phyloP scores from a whole-genome alignment of 2,329 filamentous ascomycete species.

The Apiospora marii region DNA sequence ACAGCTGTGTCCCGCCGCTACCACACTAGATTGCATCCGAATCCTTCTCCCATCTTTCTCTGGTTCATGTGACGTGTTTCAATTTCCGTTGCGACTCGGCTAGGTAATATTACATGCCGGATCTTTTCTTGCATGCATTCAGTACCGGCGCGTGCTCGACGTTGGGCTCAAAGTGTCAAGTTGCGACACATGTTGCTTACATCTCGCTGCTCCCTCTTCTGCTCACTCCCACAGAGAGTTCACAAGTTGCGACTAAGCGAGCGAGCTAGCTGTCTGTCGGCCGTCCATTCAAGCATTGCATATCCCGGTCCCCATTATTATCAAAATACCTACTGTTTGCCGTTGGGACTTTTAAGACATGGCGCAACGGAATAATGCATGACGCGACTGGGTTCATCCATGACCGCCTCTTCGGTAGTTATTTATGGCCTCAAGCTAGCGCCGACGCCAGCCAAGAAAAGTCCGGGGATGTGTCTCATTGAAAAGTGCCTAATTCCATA shows the following conservation, averaged over 20 bases:
- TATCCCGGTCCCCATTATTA: background rate
- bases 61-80: constrained; percentile 21
- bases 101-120: constrained; percentile 6
- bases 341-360: background rate
- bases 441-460: background rate
- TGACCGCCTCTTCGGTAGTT: constrained; percentile 8
- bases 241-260: background rate
- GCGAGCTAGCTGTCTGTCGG: background rate
- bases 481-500: too few relatives aligned
- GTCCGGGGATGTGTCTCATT: background rate
- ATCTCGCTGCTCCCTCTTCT: background rate
- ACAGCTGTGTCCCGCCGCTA: background rate
- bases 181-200: background rate
- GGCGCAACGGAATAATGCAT: constrained; percentile 10
- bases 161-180: background rate
- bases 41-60: background rate
- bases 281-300: background rate
- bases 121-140: constrained; percentile 12
- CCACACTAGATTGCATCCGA: constrained; percentile 21
- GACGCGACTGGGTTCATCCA: constrained; percentile 5
- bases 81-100: constrained; percentile 3
- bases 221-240: background rate
- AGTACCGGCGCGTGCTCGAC: background rate
- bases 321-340: background rate
- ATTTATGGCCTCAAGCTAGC: constrained; percentile 1